phyloP scores from a whole-genome alignment of 225 moss, liverwort and hornwort species.

The Physcomitrium patens region DNA sequence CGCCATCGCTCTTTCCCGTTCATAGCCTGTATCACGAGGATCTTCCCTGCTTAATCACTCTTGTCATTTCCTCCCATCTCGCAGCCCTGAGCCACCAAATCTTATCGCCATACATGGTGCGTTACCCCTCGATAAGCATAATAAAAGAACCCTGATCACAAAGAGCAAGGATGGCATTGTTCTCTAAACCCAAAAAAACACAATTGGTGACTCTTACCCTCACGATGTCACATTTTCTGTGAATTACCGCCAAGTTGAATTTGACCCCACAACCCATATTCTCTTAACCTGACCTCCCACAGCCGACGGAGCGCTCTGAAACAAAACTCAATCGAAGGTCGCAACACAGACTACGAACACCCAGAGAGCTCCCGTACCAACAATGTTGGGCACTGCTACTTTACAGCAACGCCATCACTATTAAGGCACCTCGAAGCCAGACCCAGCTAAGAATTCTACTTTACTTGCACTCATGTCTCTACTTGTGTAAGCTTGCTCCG shows the following conservation, averaged over 20 bases:
- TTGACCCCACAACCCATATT: background rate
- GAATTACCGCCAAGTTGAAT: background rate
- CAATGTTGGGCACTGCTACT: background rate
- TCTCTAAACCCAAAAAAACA: conserved; percentile 13
- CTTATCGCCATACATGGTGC: conserved; percentile 6
- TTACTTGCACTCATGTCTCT: background rate
- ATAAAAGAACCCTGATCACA: conserved; percentile 42
- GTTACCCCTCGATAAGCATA: conserved; percentile 16
- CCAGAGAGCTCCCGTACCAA: background rate
- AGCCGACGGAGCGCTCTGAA: background rate
- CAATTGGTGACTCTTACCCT: background rate
- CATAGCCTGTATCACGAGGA: background rate
- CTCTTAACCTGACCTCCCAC: background rate
- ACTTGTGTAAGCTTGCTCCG: too few species aligned
- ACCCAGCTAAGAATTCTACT: background rate
- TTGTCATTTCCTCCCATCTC: conserved; percentile 18
- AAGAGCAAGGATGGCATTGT: conserved; percentile 52
- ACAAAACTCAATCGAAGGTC: background rate
- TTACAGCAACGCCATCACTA: background rate
- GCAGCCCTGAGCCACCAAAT: background rate
- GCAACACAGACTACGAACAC: background rate
- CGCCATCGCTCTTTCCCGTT: too few species aligned
- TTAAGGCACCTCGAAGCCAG: background rate
- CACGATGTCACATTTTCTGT: background rate
- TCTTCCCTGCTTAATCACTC: background rate